These are phyloP conservation scores for Annona cherimola DNA, from an alignment of 164 flowering plant species.

Conservation along the genomic window DNA sequence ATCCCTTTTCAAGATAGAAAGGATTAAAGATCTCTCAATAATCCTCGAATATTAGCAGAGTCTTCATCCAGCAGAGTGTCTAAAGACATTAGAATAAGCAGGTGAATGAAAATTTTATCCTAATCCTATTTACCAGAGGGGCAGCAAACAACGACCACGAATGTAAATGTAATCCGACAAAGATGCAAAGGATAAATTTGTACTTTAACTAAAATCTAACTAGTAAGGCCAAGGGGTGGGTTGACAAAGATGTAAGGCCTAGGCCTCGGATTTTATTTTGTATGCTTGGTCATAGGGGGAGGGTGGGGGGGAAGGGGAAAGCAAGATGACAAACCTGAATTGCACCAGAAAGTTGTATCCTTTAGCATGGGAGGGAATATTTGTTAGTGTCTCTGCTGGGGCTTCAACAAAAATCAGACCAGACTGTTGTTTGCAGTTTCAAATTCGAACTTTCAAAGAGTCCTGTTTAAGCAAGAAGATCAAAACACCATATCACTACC, in stretches of 20 bases:
- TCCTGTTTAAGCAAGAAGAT: constrained; percentile 29
- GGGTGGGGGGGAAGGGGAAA: too few relatives aligned
- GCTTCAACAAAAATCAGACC: constrained; percentile 45
- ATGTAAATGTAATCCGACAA: too few relatives aligned
- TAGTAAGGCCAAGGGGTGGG: too few relatives aligned
- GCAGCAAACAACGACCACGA: neutral
- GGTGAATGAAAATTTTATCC: neutral
- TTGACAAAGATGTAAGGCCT: too few relatives aligned
- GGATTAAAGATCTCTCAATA: neutral
- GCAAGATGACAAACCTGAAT: constrained; percentile 45
- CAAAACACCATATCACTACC: neutral
- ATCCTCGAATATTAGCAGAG: neutral
- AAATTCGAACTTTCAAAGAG: constrained; percentile 35
- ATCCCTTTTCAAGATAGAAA: constrained; percentile 21
- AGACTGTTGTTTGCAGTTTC: constrained; percentile 54
- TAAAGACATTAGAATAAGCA: neutral
- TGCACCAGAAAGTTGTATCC: constrained; percentile 69
- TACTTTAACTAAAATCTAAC: neutral
- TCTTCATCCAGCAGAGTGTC: neutral
- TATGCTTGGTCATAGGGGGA: too few relatives aligned
- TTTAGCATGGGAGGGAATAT: constrained; percentile 59
- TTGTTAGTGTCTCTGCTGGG: constrained; percentile 58
- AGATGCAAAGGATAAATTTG: neutral
- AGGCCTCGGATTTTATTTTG: too few relatives aligned
- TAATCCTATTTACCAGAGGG: neutral